Base-by-base conservation (phyloP, 2,329 filamentous ascomycete species). In the Myotisia sp. region DNA sequence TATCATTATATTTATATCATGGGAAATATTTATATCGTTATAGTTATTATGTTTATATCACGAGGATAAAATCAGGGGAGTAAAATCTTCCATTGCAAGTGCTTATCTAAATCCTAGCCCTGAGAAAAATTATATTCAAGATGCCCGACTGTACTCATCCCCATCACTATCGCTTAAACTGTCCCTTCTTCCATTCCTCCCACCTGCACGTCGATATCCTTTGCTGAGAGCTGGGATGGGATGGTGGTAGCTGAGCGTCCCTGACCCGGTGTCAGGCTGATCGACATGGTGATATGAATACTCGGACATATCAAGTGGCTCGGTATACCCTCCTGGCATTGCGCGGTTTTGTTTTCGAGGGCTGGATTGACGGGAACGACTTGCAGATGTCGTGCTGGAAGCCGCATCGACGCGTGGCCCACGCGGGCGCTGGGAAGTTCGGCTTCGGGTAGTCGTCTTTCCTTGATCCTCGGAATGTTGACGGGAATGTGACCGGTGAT, bases 221-320 rank as follows among this genome's bases (percentile, higher is more conserved):
- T 58, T 56, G 38, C 59, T 67, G 45, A 73, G 43, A 0, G 65
- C 68, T 0, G 70, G 68, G 31, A 74, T 68, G 6, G 69, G 62
- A 51, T 70, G 69, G 17, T 66, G 64, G 45, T 74, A 74, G 30
- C 58, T 60, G 50, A 68, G 70, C 8, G 66, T 70, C 6, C 68
- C 66, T 1, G 57, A 56, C 4, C 56, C 57, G 2, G 59, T 52
- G 16, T 64, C 57, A 1, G 56, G 43, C 5, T 40, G 52, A 9
- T 54, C 58, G 2, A 59, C 52, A 13, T 58, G 56, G 12, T 55
- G 58, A 33, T 61, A 59, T 37, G 55, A 48, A 40, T 64, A 57
- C 27, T 58, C 51, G 1, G 55, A 55, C 41, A 64, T 57, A 40
- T 64, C 60, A 16, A 63, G 39, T 2, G 61, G 59, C 24, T 63